Conservation (phyloP, 495 filamentous ascomycete genomes). For the Talaromyces stipitatus region DNA sequence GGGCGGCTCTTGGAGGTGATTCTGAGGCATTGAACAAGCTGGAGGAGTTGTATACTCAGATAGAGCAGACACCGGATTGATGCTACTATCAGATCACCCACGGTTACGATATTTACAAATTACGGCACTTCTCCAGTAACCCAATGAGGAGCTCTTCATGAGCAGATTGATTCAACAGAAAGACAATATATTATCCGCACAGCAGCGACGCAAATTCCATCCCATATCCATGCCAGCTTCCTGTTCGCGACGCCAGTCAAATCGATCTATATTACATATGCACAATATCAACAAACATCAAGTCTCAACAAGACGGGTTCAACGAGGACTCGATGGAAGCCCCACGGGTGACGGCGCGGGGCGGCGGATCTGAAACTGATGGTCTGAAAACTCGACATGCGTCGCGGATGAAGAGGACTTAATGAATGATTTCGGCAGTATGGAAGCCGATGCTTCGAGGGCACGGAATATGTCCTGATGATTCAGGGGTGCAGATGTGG, state of each 20-base stretch:
- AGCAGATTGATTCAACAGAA: neutral
- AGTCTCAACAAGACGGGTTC: neutral
- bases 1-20: constrained; percentile 27
- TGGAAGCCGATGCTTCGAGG: constrained; percentile 25
- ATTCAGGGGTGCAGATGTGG: constrained; percentile 5
- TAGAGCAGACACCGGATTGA: constrained; percentile 6
- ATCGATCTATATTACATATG: neutral
- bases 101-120: too few species aligned
- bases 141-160: neutral
- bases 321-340: constrained; percentile 14
- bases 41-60: constrained; percentile 20
- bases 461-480: constrained; percentile 34
- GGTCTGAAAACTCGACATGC: neutral
- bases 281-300: neutral
- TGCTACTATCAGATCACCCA: neutral
- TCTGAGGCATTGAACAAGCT: constrained; percentile 23
- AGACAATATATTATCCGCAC: neutral
- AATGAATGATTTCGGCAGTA: constrained; percentile 21
- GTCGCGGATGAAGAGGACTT: neutral
- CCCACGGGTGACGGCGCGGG: constrained; percentile 43
- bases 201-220: neutral
- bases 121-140: too few species aligned
- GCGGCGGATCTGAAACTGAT: constrained; percentile 28
- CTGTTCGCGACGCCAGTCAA: neutral
- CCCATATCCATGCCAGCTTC: neutral